phyloP scores from a whole-genome alignment of 169 alveolate species.

The Pseudocohnilembus persalinus region DNA sequence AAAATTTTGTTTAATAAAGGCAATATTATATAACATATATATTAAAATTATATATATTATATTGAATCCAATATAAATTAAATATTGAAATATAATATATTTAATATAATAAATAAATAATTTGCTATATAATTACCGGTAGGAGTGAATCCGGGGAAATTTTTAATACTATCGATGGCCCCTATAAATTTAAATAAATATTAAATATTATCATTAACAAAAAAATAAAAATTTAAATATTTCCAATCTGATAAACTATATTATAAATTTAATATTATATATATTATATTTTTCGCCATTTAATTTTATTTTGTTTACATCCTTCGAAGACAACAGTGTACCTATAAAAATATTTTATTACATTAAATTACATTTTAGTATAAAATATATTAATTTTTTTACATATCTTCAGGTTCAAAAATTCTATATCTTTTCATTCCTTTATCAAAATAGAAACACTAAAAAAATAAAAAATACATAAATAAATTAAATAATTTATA shows the following conservation, averaged over 20 bases:
- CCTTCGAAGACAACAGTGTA: constrained; percentile 46
- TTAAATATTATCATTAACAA: too few relatives aligned
- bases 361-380: too few relatives aligned
- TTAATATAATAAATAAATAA: too few relatives aligned
- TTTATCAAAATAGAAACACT: constrained; percentile 48
- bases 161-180: constrained; percentile 44
- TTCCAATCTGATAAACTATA: too few relatives aligned
- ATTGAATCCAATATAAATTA: too few relatives aligned
- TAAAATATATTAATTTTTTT: too few relatives aligned
- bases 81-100: too few relatives aligned
- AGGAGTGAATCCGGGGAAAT: constrained; percentile 46
- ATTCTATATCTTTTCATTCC: constrained; percentile 34
- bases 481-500: too few relatives aligned
- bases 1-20: too few relatives aligned
- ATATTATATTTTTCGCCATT: background rate
- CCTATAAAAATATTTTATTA: background rate
- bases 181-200: constrained; percentile 13
- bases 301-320: constrained; percentile 16
- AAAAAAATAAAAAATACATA: background rate
- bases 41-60: too few relatives aligned
- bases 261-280: background rate
- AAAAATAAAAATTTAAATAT: too few relatives aligned
- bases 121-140: constrained; percentile 14
- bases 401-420: constrained; percentile 50
- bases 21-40: too few relatives aligned